Evolutionary conservation across 176 grass and related monocot species (phyloP).

Genomic region (Alopecurus myosuroides): DNA sequence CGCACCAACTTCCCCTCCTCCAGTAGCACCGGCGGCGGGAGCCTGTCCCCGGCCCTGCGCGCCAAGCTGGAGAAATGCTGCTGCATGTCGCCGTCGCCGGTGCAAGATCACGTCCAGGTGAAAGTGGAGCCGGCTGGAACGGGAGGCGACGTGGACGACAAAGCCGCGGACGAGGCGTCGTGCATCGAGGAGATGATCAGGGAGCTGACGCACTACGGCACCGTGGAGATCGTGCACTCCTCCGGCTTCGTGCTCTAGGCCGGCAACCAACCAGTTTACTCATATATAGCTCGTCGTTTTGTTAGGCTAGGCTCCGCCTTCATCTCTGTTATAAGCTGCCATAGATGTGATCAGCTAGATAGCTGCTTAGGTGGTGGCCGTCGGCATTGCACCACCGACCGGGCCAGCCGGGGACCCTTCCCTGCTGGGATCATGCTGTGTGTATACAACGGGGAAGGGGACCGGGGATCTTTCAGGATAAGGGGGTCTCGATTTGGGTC

Average conservation of each 20-base stretch:
- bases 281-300: too few species aligned
- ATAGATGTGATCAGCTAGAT: not conserved
- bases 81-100: conserved; percentile 4
- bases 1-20: conserved; percentile 67
- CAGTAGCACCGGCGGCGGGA: not conserved
- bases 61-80: conserved; percentile 89
- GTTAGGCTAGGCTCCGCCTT: not conserved
- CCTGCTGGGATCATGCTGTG: not conserved
- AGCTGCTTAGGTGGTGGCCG: not conserved
- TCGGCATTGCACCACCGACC: not conserved
- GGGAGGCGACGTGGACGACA: not conserved
- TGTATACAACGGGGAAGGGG: conserved; percentile 30
- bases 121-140: not conserved
- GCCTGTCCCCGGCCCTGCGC: conserved; percentile 57
- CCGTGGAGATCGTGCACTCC: conserved; percentile 57
- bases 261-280: not conserved
- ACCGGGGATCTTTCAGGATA: conserved; percentile 47
- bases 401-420: not conserved
- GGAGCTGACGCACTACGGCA: conserved; percentile 77
- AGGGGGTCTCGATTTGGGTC: conserved; percentile 39
- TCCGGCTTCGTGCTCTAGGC: conserved; percentile 11
- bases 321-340: not conserved
- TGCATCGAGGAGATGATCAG: conserved; percentile 88
- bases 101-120: not conserved
- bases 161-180: conserved; percentile 31